phyloP scores from a whole-genome alignment of 257 asterid species.

The Gentiana dahurica region DNA sequence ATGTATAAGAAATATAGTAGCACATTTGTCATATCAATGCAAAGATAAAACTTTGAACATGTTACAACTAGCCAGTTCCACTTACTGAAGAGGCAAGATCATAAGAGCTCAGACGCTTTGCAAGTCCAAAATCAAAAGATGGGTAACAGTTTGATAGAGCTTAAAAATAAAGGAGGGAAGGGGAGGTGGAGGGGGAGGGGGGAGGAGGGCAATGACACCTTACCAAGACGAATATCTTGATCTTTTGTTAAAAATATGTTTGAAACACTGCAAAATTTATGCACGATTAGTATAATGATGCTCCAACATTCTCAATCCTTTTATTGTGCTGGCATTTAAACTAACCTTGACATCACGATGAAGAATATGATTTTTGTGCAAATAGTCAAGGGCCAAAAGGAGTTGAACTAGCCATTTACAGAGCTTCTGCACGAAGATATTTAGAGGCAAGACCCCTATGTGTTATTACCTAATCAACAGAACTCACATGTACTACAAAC shows the following conservation, averaged over 20 bases:
- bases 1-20: too few relatives aligned
- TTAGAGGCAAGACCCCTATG: constrained; percentile 13
- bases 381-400: constrained; percentile 84
- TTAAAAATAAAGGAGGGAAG: background rate
- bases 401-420: constrained; percentile 93
- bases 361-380: constrained; percentile 76
- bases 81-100: constrained; percentile 88
- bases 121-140: constrained; percentile 85
- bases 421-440: constrained; percentile 46
- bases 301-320: constrained; percentile 4
- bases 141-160: background rate
- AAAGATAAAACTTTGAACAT: constrained; percentile 5
- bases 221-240: constrained; percentile 86
- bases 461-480: background rate
- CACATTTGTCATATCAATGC: too few relatives aligned
- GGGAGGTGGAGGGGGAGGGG: too few relatives aligned
- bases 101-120: constrained; percentile 77
- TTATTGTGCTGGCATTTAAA: constrained; percentile 11
- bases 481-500: background rate
- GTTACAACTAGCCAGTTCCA: constrained; percentile 12
- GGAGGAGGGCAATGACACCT: constrained; percentile 11
- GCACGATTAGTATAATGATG: constrained; percentile 6
- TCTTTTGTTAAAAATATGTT: constrained; percentile 83
- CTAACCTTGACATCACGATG: constrained; percentile 92
- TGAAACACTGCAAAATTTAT: constrained; percentile 68